phyloP scores from a whole-genome alignment of 2,329 filamentous ascomycete genomes.

The Parastagonospora nodorum region DNA sequence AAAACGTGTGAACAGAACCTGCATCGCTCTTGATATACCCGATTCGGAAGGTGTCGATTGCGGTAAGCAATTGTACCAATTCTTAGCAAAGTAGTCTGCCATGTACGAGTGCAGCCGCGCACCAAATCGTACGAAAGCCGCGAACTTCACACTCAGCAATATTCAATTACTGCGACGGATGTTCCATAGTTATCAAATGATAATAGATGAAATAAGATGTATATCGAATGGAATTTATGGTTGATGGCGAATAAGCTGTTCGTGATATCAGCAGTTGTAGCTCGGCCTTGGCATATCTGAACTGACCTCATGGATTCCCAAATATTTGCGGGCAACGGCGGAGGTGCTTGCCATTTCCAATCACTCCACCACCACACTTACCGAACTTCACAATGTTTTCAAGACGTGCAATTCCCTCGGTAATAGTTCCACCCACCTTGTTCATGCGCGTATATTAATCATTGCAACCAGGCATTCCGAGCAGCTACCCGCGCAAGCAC shows the following conservation, averaged over 20 bases:
- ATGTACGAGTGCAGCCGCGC: no score
- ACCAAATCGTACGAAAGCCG: no score
- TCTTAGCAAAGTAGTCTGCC: no score
- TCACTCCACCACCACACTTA: constrained; percentile 14
- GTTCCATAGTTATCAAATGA: no score
- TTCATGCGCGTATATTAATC: constrained; percentile 8
- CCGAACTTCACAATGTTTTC: constrained; percentile 41
- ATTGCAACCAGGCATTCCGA: constrained; percentile 39
- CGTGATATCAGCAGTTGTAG: constrained; percentile 13
- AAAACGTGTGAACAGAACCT: no score
- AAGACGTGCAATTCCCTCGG: constrained; percentile 44
- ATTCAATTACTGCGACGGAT: no score
- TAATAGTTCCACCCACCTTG: constrained; percentile 10
- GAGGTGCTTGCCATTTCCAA: constrained; percentile 24
- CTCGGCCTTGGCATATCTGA: constrained; percentile 22
- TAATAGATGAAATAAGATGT: background rate
- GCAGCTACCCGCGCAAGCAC: constrained; percentile 37
- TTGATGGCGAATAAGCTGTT: background rate
- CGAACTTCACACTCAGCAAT: no score
- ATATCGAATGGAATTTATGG: background rate
- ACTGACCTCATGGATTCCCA: constrained; percentile 36
- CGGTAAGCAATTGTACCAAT: no score
- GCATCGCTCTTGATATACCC: no score
- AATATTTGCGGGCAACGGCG: constrained; percentile 29
- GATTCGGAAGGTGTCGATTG: no score